Percentiles rank a stretch among this genome's conserved stretches.
Conservation (phyloP, 2,329 filamentous ascomycete species). For the Phaeosphaeria sp. region DNA sequence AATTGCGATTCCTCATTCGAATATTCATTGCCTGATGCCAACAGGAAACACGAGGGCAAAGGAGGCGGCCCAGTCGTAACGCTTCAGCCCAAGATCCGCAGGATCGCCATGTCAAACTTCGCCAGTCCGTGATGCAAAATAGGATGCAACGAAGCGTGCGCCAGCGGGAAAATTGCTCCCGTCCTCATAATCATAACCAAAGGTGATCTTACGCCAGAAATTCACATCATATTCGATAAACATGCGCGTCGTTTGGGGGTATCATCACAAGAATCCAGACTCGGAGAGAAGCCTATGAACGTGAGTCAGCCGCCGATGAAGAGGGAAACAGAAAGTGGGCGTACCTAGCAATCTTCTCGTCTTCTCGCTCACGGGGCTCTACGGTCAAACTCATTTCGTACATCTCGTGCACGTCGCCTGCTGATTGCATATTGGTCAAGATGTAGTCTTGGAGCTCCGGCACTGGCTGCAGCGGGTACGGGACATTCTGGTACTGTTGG, state of each 20-base stretch:
- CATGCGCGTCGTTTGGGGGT: slow-evolving; percentile 39
- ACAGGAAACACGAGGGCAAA: slow-evolving; percentile 9
- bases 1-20: slow-evolving; percentile 6
- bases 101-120: background rate
- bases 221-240: slow-evolving; percentile 15
- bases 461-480: slow-evolving; percentile 90
- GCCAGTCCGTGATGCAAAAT: background rate
- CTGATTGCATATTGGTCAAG: slow-evolving; percentile 91
- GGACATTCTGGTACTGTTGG: slow-evolving; percentile 97
- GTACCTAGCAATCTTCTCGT: slow-evolving; percentile 99
- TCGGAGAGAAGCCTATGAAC: slow-evolving; percentile 58
- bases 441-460: slow-evolving; percentile 96
- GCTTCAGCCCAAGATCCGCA: background rate
- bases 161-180: background rate
- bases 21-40: slow-evolving; percentile 7
- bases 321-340: slow-evolving; percentile 16
- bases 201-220: slow-evolving; percentile 16
- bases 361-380: slow-evolving; percentile 93
- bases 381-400: slow-evolving; percentile 95
- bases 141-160: slow-evolving; percentile 1
- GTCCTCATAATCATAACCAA: slow-evolving; percentile 3
- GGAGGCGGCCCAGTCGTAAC: background rate
- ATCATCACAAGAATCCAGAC: slow-evolving; percentile 62
- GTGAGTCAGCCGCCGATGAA: slow-evolving; percentile 16
- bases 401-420: slow-evolving; percentile 98